These are phyloP conservation scores for Dioscorea dumetorum DNA, from an alignment of 106 monocot species.

Conservation along the genomic window DNA sequence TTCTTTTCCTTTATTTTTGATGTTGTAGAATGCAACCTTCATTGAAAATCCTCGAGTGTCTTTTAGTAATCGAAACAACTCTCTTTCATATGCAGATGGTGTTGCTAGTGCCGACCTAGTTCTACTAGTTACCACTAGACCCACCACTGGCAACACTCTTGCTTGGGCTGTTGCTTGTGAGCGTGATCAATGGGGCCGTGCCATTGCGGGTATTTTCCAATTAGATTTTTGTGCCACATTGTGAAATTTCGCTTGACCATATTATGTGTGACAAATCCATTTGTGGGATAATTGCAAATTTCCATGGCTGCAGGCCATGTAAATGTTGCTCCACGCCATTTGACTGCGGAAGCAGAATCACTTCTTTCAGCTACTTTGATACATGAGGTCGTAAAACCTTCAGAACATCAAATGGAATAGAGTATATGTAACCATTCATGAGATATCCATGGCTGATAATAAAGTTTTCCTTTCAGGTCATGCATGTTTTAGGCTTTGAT, in stretches of 20 bases:
- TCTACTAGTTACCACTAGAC: slow-evolving; percentile 94
- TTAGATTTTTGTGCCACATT: background rate
- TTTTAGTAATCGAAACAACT: background rate
- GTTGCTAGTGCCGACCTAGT: slow-evolving; percentile 86
- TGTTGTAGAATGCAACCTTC: too few relatives aligned
- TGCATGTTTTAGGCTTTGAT: slow-evolving; percentile 99
- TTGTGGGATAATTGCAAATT: background rate
- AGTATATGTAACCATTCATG: background rate
- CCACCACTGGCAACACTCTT: slow-evolving; percentile 97
- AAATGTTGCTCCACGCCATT: slow-evolving; percentile 98
- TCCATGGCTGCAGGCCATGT: slow-evolving; percentile 58
- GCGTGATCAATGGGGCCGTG: slow-evolving; percentile 99
- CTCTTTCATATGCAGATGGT: slow-evolving; percentile 58
- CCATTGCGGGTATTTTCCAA: slow-evolving; percentile 70
- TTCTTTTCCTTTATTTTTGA: background rate
- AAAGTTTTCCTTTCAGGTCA: slow-evolving; percentile 57
- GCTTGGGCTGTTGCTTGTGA: slow-evolving; percentile 99
- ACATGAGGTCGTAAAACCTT: slow-evolving; percentile 57
- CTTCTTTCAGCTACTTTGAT: slow-evolving; percentile 95
- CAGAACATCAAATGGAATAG: background rate
- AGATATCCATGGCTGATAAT: background rate
- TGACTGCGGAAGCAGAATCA: slow-evolving; percentile 90
- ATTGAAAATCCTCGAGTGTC: background rate
- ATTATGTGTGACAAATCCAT: background rate
- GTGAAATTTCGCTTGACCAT: background rate